Base-by-base conservation (phyloP, 768 basidiomycete genomes). In the Naganishia vaughanmartiniae region DNA sequence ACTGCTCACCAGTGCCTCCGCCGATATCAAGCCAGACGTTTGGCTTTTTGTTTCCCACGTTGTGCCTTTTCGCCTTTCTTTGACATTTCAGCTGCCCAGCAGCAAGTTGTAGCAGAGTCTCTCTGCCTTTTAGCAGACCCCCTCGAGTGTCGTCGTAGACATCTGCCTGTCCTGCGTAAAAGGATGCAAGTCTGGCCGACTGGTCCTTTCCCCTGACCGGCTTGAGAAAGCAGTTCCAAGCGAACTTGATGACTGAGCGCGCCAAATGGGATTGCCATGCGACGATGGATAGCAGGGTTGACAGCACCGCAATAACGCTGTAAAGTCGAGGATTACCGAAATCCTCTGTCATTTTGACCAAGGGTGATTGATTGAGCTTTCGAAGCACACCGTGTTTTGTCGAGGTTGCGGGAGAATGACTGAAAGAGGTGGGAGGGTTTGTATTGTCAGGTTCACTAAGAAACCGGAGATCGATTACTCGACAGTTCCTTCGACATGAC, bases 11-110 rank as follows among this genome's bases (percentile, higher is more conserved):
- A 15, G 89, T 90, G 31, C 89, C 90, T 36, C 89, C 90, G 19
- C 89, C 89, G 68, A 91, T 87, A 76, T 91, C 90, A 21, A 91
- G 84, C 90, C 90, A 91, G 17, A 91, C 84, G 21, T 89, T 84
- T 17, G 83, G 83, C 76, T 85, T 84, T 0, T 81, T 78, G 15
- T 15, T 53, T 21, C 51, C 54, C 28, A 34, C 58, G 54, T 39
- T 65, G 17, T 69, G 63, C 2, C 65, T 53, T 1, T 54, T 39
- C 14, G 66, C 58, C 54, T 21, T 60, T 19, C 54, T 73, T 71
- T 89, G 82, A 2, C 84, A 80, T 36, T 83, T 83, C 10, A 90
- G 81, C 73, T 90, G 89, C 39, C 85, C 84, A 0, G 88, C 87
- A 4, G 86, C 85, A n/a, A 90, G 83, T 66, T 83, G 84, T 15